Conservation (phyloP, 2,329 filamentous ascomycete genomes). For the Penicillium frequentans region DNA sequence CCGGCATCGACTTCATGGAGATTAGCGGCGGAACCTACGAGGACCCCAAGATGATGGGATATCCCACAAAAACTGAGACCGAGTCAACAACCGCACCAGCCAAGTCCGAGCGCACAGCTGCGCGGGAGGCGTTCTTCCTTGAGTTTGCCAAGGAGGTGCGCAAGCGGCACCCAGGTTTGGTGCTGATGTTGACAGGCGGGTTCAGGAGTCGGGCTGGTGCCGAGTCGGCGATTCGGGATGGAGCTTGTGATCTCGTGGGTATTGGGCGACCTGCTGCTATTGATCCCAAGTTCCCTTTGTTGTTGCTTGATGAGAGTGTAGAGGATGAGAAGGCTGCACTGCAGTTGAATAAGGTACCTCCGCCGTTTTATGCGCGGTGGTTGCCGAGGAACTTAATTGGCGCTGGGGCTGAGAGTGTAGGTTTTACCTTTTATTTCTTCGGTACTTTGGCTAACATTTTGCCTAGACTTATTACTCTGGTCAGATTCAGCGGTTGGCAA, state of each 20-base stretch:
- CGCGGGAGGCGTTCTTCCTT: slow-evolving; percentile 67
- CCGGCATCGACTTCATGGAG: slow-evolving; percentile 65
- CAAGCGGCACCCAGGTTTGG: slow-evolving; percentile 43
- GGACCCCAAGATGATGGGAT: slow-evolving; percentile 47
- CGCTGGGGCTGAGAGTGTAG: slow-evolving; percentile 32
- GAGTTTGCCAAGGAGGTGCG: slow-evolving; percentile 61
- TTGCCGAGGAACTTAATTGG: slow-evolving; percentile 28
- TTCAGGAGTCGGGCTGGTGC: slow-evolving; percentile 58
- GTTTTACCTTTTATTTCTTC: slow-evolving; percentile 10
- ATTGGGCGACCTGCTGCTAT: slow-evolving; percentile 50
- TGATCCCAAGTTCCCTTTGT: slow-evolving; percentile 43
- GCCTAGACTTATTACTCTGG: slow-evolving; percentile 17
- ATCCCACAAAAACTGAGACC: neutral
- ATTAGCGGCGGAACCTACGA: slow-evolving; percentile 65
- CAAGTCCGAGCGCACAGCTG: slow-evolving; percentile 47
- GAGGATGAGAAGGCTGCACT: slow-evolving; percentile 25
- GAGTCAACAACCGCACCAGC: slow-evolving; percentile 6
- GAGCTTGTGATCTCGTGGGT: slow-evolving; percentile 53
- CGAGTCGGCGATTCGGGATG: slow-evolving; percentile 48
- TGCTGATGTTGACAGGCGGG: slow-evolving; percentile 63
- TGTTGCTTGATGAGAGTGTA: slow-evolving; percentile 31
- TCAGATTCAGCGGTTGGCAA: slow-evolving; percentile 21
- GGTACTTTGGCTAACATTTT: slow-evolving; percentile 9
- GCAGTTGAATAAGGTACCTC: slow-evolving; percentile 23
- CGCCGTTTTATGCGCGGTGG: slow-evolving; percentile 23